Conservation (phyloP, 2,329 filamentous ascomycete species). For the Decorospora gaudefroyi region DNA sequence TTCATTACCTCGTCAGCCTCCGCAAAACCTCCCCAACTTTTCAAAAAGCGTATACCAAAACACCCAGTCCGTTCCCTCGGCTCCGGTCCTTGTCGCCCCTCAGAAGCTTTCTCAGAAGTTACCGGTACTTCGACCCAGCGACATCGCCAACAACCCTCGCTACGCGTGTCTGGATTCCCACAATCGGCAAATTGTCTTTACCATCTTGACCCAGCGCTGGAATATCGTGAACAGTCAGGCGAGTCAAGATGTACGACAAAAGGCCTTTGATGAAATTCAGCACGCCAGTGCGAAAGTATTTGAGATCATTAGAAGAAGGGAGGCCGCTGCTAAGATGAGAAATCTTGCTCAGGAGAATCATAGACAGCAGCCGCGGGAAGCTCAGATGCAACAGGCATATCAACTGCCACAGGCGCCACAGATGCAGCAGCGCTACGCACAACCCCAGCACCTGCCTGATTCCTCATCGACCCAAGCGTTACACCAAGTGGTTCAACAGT, state of each 20-base stretch:
- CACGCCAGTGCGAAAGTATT: neutral
- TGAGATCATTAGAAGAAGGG: neutral
- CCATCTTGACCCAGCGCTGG: neutral
- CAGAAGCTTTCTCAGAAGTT: neutral
- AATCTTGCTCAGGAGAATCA: neutral
- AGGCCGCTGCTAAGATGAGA: neutral
- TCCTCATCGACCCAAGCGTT: neutral
- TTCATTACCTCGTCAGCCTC: neutral
- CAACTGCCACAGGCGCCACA: neutral
- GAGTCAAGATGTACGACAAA: neutral
- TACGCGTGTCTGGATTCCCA: neutral
- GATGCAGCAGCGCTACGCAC: neutral
- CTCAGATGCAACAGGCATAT: neutral
- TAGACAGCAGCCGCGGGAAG: neutral
- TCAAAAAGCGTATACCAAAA: too few species aligned
- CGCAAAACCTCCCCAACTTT: neutral
- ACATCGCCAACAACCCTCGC: neutral
- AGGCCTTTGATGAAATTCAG: neutral
- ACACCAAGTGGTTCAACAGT: neutral
- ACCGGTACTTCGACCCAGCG: neutral
- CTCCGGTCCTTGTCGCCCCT: too few species aligned
- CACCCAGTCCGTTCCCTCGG: too few species aligned
- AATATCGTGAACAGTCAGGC: neutral
- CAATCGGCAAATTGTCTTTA: neutral
- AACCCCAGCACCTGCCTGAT: neutral